Percentiles rank a stretch among this genome's conserved stretches.
phyloP scores from a whole-genome alignment of 495 filamentous ascomycete genomes.

The Gamarada debralockiae region DNA sequence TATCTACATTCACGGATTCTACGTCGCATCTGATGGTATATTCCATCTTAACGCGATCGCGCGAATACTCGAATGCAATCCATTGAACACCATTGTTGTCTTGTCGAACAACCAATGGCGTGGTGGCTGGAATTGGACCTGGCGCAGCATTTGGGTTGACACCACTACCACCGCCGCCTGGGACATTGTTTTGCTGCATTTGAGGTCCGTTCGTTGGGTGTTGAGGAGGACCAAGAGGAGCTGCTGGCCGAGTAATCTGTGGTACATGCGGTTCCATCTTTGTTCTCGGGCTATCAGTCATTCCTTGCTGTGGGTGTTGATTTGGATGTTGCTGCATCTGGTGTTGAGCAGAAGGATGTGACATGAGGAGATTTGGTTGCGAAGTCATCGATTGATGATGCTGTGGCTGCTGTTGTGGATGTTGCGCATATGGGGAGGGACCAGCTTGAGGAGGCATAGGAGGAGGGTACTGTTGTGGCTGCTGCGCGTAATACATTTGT shows the following conservation, averaged over 20 bases:
- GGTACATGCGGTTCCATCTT: conserved; percentile 60
- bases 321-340: conserved; percentile 51
- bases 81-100: conserved; percentile 97
- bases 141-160: conserved; percentile 90
- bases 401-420: conserved; percentile 62
- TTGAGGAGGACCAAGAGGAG: conserved; percentile 43
- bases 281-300: conserved; percentile 58
- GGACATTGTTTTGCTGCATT: conserved; percentile 47
- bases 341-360: conserved; percentile 59
- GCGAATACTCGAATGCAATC: conserved; percentile 98
- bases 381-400: conserved; percentile 62
- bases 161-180: conserved; percentile 27
- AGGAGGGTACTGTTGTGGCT: conserved; percentile 59
- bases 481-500: conserved; percentile 60
- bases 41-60: conserved; percentile 98
- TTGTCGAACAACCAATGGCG: conserved; percentile 88
- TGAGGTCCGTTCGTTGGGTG: conserved; percentile 46
- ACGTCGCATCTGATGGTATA: conserved; percentile 98
- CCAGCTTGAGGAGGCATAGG: conserved; percentile 61
- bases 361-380: conserved; percentile 58
- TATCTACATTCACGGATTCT: conserved; percentile 90
- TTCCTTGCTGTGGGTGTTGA: conserved; percentile 31
- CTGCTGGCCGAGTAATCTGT: conserved; percentile 51
- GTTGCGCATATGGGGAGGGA: conserved; percentile 72
- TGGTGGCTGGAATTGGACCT: conserved; percentile 98